Evolutionary conservation across 371 early-diverging fungal species (phyloP), one percentile per base, ranked within the genome.

Genomic region (Mucor mucedo): DNA sequence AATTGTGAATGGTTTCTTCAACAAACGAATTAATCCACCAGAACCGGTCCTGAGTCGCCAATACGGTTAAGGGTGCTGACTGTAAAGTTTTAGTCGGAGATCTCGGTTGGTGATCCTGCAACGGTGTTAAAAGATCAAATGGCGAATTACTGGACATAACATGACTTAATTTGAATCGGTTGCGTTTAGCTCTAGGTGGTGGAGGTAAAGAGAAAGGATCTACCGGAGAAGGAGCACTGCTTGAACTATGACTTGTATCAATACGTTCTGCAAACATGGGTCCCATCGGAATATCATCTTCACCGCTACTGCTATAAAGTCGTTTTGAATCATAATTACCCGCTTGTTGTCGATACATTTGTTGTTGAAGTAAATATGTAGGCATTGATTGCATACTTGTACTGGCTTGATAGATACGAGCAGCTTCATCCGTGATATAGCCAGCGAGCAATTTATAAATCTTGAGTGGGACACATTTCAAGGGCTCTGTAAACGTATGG

Each of bases 21-120:
- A 73, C 58, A 45, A 78, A 32, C 11, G 60, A 27, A 33, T 75
- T 65, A 13, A 78, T 65, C 79, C 79, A 78, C 53, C 66, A 70
- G 39, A 69, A 76, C 33, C 79, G 57, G 52, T 73, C 76, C 27
- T 62, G 52, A 1, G 70, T 63, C 5, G 79, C 53, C 32, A 78
- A 54, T 2, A 78, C 28, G 16, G 68, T 70, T 4, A 73, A 59
- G 11, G 71, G 66, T 32, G 69, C 62, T 27, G 33, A 42, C 33
- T 41, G 16, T n/a, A 55, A 32, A 14, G 45, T 54, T 13, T 35
- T 49, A 5, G 38, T 14, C 6, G 59, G 10, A 7, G 53, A 38
- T 38, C 13, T 35, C 1, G 33, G 7, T 28, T 48, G 48, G 11
- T 49, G 39, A 48, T 48, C 50, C 2, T 60, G 55, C 32, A 41